phyloP scores from a whole-genome alignment of 2,329 filamentous ascomycete species.

The Beauveria pseudobassiana region DNA sequence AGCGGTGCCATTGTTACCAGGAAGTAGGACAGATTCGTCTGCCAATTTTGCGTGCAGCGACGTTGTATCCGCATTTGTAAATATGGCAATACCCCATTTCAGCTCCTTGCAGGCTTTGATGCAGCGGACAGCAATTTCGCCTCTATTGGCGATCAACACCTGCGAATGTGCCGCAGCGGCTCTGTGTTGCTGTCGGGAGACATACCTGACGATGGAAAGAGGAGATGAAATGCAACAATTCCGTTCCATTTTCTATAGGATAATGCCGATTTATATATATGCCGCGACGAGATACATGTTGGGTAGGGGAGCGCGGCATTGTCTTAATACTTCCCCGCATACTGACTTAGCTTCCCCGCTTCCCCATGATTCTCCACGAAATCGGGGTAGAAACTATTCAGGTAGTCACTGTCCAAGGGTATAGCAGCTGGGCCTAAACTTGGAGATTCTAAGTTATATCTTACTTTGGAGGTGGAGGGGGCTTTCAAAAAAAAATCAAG shows the following conservation, averaged over 20 bases:
- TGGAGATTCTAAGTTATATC: no score
- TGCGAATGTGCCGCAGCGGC: neutral
- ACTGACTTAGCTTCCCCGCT: neutral
- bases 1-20: constrained; percentile 13
- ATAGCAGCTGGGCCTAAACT: no score
- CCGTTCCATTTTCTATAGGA: no score
- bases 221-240: neutral
- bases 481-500: no score
- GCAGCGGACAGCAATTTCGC: constrained; percentile 49
- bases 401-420: no score
- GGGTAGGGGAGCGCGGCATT: neutral
- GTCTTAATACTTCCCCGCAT: neutral
- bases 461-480: no score
- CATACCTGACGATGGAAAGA: neutral
- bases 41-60: constrained; percentile 47
- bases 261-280: neutral
- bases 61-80: constrained; percentile 46
- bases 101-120: constrained; percentile 38
- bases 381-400: neutral
- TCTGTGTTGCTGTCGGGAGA: constrained; percentile 28
- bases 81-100: constrained; percentile 50
- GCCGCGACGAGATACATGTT: neutral
- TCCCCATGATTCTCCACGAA: neutral
- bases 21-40: constrained; percentile 39
- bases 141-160: constrained; percentile 51